Evolutionary conservation across 2,329 filamentous ascomycete species (phyloP), one percentile per base, ranked within the genome.

Genomic region (Trematosphaeria pertusa): DNA sequence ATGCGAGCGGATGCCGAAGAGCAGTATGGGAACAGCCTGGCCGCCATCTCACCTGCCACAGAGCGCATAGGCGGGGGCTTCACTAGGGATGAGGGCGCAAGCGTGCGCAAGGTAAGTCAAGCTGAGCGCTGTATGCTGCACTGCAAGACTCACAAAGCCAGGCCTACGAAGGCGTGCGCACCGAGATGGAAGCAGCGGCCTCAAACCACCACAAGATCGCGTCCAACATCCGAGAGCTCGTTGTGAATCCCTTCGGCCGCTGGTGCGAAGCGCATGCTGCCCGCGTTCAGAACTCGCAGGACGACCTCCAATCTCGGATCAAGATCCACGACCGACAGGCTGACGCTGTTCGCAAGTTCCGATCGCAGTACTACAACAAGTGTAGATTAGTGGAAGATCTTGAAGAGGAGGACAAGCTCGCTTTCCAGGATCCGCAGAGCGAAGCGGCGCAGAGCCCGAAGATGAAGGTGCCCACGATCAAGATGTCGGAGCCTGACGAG

Each of bases 351-450:
- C 91, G 91, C 80, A 97, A 97, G 76, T 83, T 97, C 61, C 86
- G 94, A 56, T 96, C 89, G 73, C 89, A 90, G 62, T 99, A 99
- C 75, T 97, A 97, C 82, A 99, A 97, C 80, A 99, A 97, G 76
- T 99, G 94, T 71, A 87, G 95, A 38, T 79, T 97, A 52, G 88
- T 97, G 5, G 95, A 99, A 71, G 94, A 99, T 69, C 77, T 97
- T 50, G 94, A 99, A 71, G 94, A 99, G 74, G 95, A 99, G 78
- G 96, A 97, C 73, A 97, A 99, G 75, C 82, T 99, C 44, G 94
- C 92, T 30, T 99, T 99, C 74, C 91, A 96, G 72, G 91, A 92
- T 57, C 91, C 91, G 4, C 79, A 82, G 51, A 79, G 70, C 40
- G 74, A 80, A 52, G 70, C 65, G 14, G 66, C 71, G 7, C 69